Evolutionary conservation across 2,329 filamentous ascomycete genomes (phyloP).

Genomic region (Colletotrichum spinosum): DNA sequence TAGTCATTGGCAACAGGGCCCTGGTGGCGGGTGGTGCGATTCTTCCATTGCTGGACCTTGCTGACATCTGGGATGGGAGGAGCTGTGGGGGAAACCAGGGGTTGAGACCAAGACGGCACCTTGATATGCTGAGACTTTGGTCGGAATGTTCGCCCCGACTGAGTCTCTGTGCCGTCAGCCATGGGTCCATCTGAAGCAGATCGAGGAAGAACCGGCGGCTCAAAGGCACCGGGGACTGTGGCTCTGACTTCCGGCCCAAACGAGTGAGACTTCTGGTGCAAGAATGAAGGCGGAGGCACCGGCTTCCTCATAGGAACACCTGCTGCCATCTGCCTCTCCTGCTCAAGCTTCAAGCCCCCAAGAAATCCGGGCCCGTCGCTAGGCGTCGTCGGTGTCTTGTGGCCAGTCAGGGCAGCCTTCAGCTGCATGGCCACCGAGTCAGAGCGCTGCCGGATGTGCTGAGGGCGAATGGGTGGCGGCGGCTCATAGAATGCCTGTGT

Average conservation of each 20-base stretch:
- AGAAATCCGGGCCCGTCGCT: conserved; percentile 50
- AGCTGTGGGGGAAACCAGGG: conserved; percentile 43
- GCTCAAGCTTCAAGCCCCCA: conserved; percentile 55
- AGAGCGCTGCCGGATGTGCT: conserved; percentile 30
- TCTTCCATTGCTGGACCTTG: conserved; percentile 48
- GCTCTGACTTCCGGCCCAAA: conserved; percentile 32
- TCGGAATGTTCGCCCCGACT: not conserved
- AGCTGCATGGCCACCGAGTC: conserved; percentile 38
- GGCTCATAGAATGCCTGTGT: conserved; percentile 26
- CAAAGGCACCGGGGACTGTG: not conserved
- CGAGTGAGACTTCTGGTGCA: conserved; percentile 28
- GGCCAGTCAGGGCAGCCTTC: conserved; percentile 33
- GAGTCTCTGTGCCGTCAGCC: not conserved
- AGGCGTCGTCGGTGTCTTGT: conserved; percentile 28
- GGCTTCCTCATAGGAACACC: conserved; percentile 19
- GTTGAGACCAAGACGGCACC: conserved; percentile 39
- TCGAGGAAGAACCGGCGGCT: conserved; percentile 16
- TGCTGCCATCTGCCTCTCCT: conserved; percentile 48
- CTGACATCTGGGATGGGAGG: conserved; percentile 45
- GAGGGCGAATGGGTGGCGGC: conserved; percentile 18
- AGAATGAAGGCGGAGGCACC: conserved; percentile 5
- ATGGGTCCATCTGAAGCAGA: conserved; percentile 21
- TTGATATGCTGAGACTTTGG: conserved; percentile 14
- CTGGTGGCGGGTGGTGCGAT: conserved; percentile 8
- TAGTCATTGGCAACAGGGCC: not conserved